Evolutionary conservation across 352 stramenopile genomes (phyloP).

Genomic region (Phytophthora agathidicida): DNA sequence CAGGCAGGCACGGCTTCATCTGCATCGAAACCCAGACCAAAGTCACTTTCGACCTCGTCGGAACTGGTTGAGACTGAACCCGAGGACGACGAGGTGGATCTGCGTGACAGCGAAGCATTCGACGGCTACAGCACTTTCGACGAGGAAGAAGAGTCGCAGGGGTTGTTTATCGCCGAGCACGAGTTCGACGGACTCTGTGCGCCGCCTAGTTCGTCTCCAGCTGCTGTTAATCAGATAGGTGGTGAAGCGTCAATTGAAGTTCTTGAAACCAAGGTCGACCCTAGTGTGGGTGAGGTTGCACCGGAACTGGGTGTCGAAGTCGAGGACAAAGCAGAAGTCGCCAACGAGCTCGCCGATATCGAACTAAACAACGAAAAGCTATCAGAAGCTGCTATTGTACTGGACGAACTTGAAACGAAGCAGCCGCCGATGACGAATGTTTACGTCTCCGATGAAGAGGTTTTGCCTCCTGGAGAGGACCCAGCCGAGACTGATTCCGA

Average conservation of each 20-base stretch:
- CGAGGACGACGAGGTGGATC: slow-evolving; percentile 44
- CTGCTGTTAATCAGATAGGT: not conserved
- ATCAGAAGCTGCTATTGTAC: not conserved
- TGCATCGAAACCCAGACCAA: slow-evolving; percentile 16
- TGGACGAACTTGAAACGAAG: slow-evolving; percentile 21
- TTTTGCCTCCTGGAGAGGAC: no score
- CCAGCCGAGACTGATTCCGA: no score
- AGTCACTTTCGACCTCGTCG: slow-evolving; percentile 36
- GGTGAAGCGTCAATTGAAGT: not conserved
- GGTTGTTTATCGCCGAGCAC: slow-evolving; percentile 24
- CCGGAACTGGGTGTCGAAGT: slow-evolving; percentile 5
- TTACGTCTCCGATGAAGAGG: slow-evolving; percentile 4
- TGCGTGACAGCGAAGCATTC: slow-evolving; percentile 37
- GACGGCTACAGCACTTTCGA: slow-evolving; percentile 43
- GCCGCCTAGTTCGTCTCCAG: slow-evolving; percentile 5
- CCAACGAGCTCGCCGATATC: slow-evolving; percentile 1
- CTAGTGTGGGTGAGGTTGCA: slow-evolving; percentile 1
- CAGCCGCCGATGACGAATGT: slow-evolving; percentile 4
- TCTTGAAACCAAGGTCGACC: slow-evolving; percentile 6
- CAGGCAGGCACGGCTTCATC: slow-evolving; percentile 2
- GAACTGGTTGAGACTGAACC: slow-evolving; percentile 51
- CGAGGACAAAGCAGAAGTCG: slow-evolving; percentile 23
- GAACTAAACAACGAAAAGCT: slow-evolving; percentile 12
- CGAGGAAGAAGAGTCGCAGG: slow-evolving; percentile 26
- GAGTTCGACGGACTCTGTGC: slow-evolving; percentile 16